Base-by-base conservation (phyloP, 495 filamentous ascomycete genomes). In the Podospora pseudopauciseta region DNA sequence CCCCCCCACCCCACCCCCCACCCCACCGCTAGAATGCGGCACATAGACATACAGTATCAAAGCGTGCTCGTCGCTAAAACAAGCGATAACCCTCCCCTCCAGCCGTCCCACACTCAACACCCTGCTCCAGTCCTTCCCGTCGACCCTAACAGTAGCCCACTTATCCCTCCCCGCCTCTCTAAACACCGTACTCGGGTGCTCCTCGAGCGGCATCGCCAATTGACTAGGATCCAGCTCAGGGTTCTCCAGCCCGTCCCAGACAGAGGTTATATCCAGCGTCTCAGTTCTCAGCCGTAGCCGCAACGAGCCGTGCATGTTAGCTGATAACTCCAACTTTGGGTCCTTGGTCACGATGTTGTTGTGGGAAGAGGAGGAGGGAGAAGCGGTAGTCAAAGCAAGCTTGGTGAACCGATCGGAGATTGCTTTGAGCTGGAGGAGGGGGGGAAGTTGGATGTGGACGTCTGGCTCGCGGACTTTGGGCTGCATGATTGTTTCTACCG, bases 351-450 rank as follows among this genome's bases (percentile, higher is more conserved):
- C 56, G 63, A 63, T 64, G 66, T 64, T 32, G 61, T 72, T 58
- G 66, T 49, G 39, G 18, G 73, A 49, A 49, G 67, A 60, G 27
- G 59, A 28, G 49, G 71, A 64, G 63, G 65, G 18, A 56, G 72
- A 57, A 19, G 79, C 69, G 6, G 85, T 74, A 2, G 81, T 80
- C 18, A 78, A 67, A 58, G 83, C 82, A 0, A 97, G 85, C 70
- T 91, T 94, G 57, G 92, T 97, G 80, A 97, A 97, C 55, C 95
- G 90, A 77, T 99, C 95, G 5, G 90, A 93, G 67, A 98, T 94
- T 65, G 88, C 88, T 71, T 97, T 97, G 63, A 99, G 80, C 70
- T 96, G 92, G 6, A 90, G 74, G 3, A 99, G 80, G 0, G 90
- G 87, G 0, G 95, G 95, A 0, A 99, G 86, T 49, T 92, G 86